Evolutionary conservation across 2,329 filamentous ascomycete species (phyloP).

Genomic region (Colletotrichum truncatum): DNA sequence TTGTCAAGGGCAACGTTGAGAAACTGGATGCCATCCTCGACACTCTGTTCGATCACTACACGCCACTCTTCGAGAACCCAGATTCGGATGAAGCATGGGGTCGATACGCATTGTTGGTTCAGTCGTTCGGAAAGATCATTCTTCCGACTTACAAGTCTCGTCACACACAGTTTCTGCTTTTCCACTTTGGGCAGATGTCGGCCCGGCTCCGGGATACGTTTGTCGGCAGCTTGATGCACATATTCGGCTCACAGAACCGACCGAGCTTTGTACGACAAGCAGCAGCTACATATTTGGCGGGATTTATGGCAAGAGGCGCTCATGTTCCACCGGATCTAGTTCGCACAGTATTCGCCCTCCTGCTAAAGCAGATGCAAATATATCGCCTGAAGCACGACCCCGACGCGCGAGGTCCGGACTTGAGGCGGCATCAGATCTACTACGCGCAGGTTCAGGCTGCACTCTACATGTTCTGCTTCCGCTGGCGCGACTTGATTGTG

Average conservation of each 20-base stretch:
- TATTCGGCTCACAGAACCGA: slow-evolving; percentile 42
- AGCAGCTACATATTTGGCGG: slow-evolving; percentile 90
- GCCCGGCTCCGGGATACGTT: slow-evolving; percentile 84
- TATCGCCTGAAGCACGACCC: slow-evolving; percentile 79
- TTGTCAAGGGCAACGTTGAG: slow-evolving; percentile 82
- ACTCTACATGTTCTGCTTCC: slow-evolving; percentile 96
- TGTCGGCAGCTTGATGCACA: slow-evolving; percentile 77
- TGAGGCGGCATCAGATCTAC: slow-evolving; percentile 84
- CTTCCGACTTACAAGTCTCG: slow-evolving; percentile 91
- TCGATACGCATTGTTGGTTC: slow-evolving; percentile 80
- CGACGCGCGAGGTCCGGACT: slow-evolving; percentile 83
- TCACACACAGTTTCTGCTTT: slow-evolving; percentile 94
- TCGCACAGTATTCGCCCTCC: slow-evolving; percentile 82
- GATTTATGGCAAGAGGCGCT: slow-evolving; percentile 90
- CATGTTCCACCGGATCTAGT: slow-evolving; percentile 81
- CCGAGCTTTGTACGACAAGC: slow-evolving; percentile 73
- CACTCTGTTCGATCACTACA: slow-evolving; percentile 85
- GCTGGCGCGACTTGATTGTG: slow-evolving; percentile 89
- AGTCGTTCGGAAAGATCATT: slow-evolving; percentile 88
- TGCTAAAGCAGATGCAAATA: slow-evolving; percentile 80
- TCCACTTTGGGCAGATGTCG: slow-evolving; percentile 90
- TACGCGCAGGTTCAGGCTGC: slow-evolving; percentile 90
- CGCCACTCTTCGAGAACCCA: slow-evolving; percentile 74
- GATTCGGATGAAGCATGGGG: slow-evolving; percentile 75
- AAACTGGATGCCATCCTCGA: slow-evolving; percentile 94